Conservation (phyloP, 164 flowering plant species). For the Tinospora cordifolia region DNA sequence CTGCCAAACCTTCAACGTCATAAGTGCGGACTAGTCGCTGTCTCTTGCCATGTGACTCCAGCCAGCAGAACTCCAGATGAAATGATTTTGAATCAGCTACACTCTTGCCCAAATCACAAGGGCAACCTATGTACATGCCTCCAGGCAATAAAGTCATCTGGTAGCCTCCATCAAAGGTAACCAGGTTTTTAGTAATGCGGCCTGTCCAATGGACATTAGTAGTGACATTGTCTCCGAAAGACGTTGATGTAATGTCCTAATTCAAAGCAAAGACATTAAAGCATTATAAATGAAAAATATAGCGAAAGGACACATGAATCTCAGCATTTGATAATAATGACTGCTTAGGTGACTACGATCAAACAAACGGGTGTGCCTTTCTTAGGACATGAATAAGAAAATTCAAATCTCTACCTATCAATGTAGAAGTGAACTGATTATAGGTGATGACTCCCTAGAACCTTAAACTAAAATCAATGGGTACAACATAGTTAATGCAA, state of each 20-base stretch:
- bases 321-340: background rate
- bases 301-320: background rate
- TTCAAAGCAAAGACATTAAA: conserved; percentile 13
- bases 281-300: background rate
- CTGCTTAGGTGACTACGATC: background rate
- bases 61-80: conserved; percentile 93
- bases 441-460: too few relatives aligned
- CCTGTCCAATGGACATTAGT: conserved; percentile 79
- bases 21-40: conserved; percentile 80
- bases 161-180: conserved; percentile 66
- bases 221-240: conserved; percentile 28
- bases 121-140: conserved; percentile 90
- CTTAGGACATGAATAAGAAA: background rate
- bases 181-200: conserved; percentile 38
- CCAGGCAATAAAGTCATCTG: conserved; percentile 77
- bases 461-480: too few relatives aligned
- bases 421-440: background rate
- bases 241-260: conserved; percentile 62
- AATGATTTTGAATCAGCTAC: conserved; percentile 63
- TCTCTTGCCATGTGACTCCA: conserved; percentile 60
- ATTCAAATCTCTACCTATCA: background rate
- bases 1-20: conserved; percentile 72
- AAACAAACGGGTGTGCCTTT: too few relatives aligned
- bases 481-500: too few relatives aligned
- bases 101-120: conserved; percentile 52